Base-by-base conservation (phyloP, 2,329 filamentous ascomycete species). In the Phaeosphaeria sp. region DNA sequence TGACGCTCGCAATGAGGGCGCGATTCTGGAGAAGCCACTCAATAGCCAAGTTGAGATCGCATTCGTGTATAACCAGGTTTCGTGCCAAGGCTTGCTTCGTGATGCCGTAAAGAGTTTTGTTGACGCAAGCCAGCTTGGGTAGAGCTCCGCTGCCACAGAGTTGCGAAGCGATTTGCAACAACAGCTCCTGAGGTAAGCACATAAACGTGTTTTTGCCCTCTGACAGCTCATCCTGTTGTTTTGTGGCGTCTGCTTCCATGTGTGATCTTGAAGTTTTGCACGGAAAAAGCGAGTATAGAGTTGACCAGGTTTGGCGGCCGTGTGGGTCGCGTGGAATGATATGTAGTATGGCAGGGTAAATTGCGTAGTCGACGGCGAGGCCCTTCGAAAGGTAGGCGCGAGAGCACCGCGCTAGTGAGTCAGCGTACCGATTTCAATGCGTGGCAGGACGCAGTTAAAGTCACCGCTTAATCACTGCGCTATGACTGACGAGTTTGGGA, bases 31-130 rank as follows among this genome's bases (percentile, higher is more conserved):
- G 36, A 15, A 68, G 54, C 46, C 54, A 54, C 18, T 52, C 30
- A 9, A 67, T 47, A 17, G 65, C 56, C 10, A 54, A 49, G 43
- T 49, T 55, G 27, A 65, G 63, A 10, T 55, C 36, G 25, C 62
- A 53, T 23, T 27, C 47, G 9, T 60, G 59, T 5, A 69, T 25
- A 6, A 56, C 20, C 0, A 62, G 52, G 6, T 60, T 48, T 20
- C 59, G 62, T 2, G 55, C n/a, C 18, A 67, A 57, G n/a, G 63
- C 55, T 27, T 64, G 47, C 44, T 62, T 61, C 4, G 66, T 55
- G 18, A 68, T 53, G 21, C 27, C 15, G 7, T 55, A 27, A 5
- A 69, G 33, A 10, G 53, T 53, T 42, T 54, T 59, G 52, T 54
- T 62, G 17, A 57, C 63, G 6, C 54, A 48, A n/a, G 63, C 53